Conservation (phyloP, 208 protist genomes). For the Phytomonas sp. region DNA sequence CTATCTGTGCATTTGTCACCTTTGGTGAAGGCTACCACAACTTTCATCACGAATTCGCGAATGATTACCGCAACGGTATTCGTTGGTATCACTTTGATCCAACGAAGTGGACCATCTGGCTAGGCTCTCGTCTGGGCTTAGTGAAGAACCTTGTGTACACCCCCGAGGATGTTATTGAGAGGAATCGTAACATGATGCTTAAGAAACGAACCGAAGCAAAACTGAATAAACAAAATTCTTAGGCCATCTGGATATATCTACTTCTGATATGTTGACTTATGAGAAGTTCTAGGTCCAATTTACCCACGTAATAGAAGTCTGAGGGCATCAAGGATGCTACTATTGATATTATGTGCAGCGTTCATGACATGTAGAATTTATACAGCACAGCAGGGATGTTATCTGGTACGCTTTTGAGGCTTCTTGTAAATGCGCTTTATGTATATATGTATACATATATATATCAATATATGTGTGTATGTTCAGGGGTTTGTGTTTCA, state of each 20-base stretch:
- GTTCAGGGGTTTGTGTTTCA: too few relatives aligned
- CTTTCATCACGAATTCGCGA: slow-evolving; percentile 90
- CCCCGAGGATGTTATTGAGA: slow-evolving; percentile 50
- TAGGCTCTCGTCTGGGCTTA: slow-evolving; percentile 40
- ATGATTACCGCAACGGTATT: slow-evolving; percentile 89
- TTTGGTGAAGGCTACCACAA: slow-evolving; percentile 92
- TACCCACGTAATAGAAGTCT: slow-evolving; percentile 25
- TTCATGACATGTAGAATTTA: slow-evolving; percentile 55
- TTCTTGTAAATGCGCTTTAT: slow-evolving; percentile 48
- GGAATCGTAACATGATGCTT: slow-evolving; percentile 45
- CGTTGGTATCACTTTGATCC: slow-evolving; percentile 89
- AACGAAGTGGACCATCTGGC: slow-evolving; percentile 83
- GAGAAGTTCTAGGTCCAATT: slow-evolving; percentile 41
- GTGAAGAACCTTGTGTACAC: slow-evolving; percentile 59
- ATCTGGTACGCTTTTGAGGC: slow-evolving; percentile 68
- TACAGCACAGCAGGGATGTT: slow-evolving; percentile 52
- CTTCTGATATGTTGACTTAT: slow-evolving; percentile 43
- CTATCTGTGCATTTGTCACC: slow-evolving; percentile 71
- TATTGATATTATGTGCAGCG: slow-evolving; percentile 50
- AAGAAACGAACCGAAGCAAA: slow-evolving; percentile 29
- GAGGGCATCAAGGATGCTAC: slow-evolving; percentile 57
- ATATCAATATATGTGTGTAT: too few relatives aligned
- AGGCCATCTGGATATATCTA: slow-evolving; percentile 29
- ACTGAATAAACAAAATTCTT: slow-evolving; percentile 18
- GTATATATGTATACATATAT: slow-evolving; percentile 66